Evolutionary conservation across 106 monocot species (phyloP).

Genomic region (Posidonia australis): DNA sequence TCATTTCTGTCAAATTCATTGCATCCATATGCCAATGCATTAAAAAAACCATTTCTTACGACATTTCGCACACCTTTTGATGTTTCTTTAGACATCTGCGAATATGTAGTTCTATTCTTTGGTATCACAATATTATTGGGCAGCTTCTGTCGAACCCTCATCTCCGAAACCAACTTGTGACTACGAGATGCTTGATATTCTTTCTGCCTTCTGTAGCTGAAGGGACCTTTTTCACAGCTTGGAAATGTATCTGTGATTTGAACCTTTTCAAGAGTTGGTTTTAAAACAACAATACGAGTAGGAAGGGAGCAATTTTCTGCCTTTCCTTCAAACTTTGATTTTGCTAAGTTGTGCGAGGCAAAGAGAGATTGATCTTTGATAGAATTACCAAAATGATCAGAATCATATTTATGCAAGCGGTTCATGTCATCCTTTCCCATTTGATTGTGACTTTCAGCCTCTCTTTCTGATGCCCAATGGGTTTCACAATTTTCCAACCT

Average conservation of each 20-base stretch:
- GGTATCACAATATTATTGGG: conserved; percentile 10
- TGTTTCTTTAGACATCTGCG: conserved; percentile 42
- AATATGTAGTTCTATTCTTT: conserved; percentile 11
- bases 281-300: conserved; percentile 62
- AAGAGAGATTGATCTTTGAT: conserved; percentile 23
- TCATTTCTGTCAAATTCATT: conserved; percentile 7
- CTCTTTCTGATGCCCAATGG: conserved; percentile 14
- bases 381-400: conserved; percentile 9
- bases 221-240: conserved; percentile 7
- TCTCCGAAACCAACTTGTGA: conserved; percentile 23
- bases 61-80: conserved; percentile 27
- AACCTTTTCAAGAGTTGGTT: conserved; percentile 44
- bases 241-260: conserved; percentile 12
- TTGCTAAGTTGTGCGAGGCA: conserved; percentile 20
- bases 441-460: conserved; percentile 5
- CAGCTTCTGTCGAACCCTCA: conserved; percentile 18
- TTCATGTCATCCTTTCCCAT: conserved; percentile 1
- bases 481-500: conserved; percentile 4
- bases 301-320: conserved; percentile 9
- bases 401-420: conserved; percentile 16
- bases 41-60: conserved; percentile 10
- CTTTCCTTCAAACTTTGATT: conserved; percentile 15
- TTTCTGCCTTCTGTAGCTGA: conserved; percentile 14
- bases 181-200: conserved; percentile 10
- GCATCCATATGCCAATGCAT: not conserved